phyloP scores from a whole-genome alignment of 768 basidiomycete genomes.

The Lactifluus rugatus region DNA sequence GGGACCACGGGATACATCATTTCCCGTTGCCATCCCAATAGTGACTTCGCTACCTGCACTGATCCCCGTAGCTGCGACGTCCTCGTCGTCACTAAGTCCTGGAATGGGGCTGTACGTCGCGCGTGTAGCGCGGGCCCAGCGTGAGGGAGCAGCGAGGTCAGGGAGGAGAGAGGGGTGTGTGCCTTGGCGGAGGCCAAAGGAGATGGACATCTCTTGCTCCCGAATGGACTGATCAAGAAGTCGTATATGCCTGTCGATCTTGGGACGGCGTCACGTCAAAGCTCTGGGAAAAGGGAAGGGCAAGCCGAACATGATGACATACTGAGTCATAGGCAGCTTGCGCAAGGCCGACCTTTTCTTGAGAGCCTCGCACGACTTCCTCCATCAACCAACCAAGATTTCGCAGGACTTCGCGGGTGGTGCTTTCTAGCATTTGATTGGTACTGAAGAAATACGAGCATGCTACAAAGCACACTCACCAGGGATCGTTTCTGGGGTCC shows the following conservation, averaged over 20 bases:
- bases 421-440: neutral
- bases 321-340: conserved; percentile 20
- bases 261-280: neutral
- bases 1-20: conserved; percentile 7
- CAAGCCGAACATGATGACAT: neutral
- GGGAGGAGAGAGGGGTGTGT: conserved; percentile 51
- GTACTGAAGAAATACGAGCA: neutral
- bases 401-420: conserved; percentile 8
- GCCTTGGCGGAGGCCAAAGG: conserved; percentile 43
- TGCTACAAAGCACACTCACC: neutral
- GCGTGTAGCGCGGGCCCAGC: conserved; percentile 39
- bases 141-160: conserved; percentile 46
- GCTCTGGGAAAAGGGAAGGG: neutral
- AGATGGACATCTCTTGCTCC: conserved; percentile 47
- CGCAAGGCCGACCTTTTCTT: conserved; percentile 20
- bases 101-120: conserved; percentile 36
- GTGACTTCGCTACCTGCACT: conserved; percentile 9
- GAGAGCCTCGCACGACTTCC: conserved; percentile 17
- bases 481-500: neutral
- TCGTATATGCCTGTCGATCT: conserved; percentile 77
- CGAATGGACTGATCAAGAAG: conserved; percentile 68
- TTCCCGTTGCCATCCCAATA: conserved; percentile 9
- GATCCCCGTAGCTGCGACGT: neutral
- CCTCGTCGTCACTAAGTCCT: conserved; percentile 22
- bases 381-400: conserved; percentile 16